Conservation (phyloP, 2,329 filamentous ascomycete species). For the Claviceps purpurea region DNA sequence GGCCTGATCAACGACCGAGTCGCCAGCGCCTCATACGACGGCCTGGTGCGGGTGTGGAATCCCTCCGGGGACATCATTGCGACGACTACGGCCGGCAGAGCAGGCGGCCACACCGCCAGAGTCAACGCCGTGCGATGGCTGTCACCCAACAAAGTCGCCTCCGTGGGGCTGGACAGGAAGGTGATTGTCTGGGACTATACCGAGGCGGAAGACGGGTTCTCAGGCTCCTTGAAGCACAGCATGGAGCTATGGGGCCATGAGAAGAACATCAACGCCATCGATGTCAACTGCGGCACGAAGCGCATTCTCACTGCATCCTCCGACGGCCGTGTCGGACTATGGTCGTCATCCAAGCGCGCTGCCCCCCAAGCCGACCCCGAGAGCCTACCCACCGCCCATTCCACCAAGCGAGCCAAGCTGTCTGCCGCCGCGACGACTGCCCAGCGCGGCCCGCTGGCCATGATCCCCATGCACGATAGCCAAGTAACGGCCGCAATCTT, state of each 20-base stretch:
- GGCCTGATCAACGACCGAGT: constrained; percentile 39
- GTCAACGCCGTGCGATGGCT: constrained; percentile 78
- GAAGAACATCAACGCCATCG: constrained; percentile 58
- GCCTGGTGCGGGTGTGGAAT: constrained; percentile 78
- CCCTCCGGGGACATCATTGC: constrained; percentile 74
- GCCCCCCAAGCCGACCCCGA: constrained; percentile 59
- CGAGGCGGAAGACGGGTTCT: constrained; percentile 47
- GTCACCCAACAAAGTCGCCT: constrained; percentile 64
- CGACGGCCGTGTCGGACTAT: constrained; percentile 76
- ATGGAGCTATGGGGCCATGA: constrained; percentile 78
- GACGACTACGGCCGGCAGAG: constrained; percentile 51
- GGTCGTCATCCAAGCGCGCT: constrained; percentile 67
- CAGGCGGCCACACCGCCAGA: constrained; percentile 62
- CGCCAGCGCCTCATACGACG: constrained; percentile 89
- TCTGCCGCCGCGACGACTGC: constrained; percentile 30
- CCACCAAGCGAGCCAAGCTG: constrained; percentile 65
- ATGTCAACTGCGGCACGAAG: constrained; percentile 58
- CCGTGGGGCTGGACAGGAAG: constrained; percentile 71
- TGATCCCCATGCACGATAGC: constrained; percentile 59
- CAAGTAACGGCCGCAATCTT: constrained; percentile 73
- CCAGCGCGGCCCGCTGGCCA: constrained; percentile 67
- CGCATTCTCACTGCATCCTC: constrained; percentile 75
- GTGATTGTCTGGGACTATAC: constrained; percentile 83
- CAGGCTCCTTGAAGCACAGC: constrained; percentile 52
- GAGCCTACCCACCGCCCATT: constrained; percentile 53